These are phyloP conservation scores for Xanthoceras sorbifolium DNA, from an alignment of 345 rosid species.

Conservation along the genomic window DNA sequence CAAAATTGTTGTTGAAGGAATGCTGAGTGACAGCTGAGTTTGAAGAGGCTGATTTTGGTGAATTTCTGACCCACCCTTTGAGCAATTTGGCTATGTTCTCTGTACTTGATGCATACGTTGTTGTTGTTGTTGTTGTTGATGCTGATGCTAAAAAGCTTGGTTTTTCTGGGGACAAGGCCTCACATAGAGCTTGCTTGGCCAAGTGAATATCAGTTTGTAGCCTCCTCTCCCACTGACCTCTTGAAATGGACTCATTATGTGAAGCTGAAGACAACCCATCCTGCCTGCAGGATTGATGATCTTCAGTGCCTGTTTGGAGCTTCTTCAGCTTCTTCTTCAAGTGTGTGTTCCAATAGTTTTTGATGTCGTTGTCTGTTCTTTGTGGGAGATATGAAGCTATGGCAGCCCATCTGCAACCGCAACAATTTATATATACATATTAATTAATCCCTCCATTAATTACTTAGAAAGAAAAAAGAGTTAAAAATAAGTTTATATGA, in stretches of 20 bases:
- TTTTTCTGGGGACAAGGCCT: slow-evolving; percentile 65
- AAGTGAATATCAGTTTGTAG: slow-evolving; percentile 71
- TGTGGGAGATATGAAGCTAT: slow-evolving; percentile 86
- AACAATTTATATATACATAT: slow-evolving; percentile 13
- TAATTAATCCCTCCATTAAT: not conserved
- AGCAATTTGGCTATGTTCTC: slow-evolving; percentile 74
- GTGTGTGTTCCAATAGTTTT: slow-evolving; percentile 83
- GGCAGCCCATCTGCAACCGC: slow-evolving; percentile 79
- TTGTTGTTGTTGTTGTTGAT: slow-evolving; percentile 19
- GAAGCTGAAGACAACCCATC: slow-evolving; percentile 27
- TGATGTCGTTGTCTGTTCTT: slow-evolving; percentile 83
- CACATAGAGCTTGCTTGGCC: slow-evolving; percentile 65
- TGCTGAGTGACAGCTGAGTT: slow-evolving; percentile 26
- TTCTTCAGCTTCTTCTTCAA: slow-evolving; percentile 71
- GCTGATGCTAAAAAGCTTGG: slow-evolving; percentile 22
- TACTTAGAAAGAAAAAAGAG: not conserved
- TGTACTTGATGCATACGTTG: slow-evolving; percentile 58
- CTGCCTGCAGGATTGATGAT: not conserved
- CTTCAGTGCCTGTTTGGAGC: slow-evolving; percentile 35
- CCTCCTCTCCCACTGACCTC: slow-evolving; percentile 84
- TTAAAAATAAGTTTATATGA: not conserved
- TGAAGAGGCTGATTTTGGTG: slow-evolving; percentile 28
- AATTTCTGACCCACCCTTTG: slow-evolving; percentile 58
- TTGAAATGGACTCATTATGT: slow-evolving; percentile 34
- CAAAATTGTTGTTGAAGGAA: slow-evolving; percentile 16